Base-by-base conservation (phyloP, 176 grass and related monocot species). In the Leersia perrieri region DNA sequence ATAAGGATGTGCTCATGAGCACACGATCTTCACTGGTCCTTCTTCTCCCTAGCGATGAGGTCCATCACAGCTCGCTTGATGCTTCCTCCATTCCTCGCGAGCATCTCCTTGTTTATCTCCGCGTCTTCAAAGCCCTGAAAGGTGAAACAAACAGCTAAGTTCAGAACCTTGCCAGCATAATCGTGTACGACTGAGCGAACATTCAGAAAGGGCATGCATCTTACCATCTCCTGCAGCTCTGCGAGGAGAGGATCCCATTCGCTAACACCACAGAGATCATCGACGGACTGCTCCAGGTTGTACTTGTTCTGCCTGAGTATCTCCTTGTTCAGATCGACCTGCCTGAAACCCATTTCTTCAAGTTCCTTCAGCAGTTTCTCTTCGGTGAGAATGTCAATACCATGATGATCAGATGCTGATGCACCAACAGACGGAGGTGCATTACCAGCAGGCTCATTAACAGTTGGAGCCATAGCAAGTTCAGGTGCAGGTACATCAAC, bases 311-410 rank as follows among this genome's bases (percentile, higher is more conserved):
- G 81, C 84, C 90, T 89, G 23, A 99, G 92, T 60, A 95, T 88
- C 80, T 95, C 90, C 72, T 99, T 99, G 88, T 99, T 99, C 79
- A 99, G 83, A 60, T 91, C 92, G 64, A 95, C 69, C 82, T 93
- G 90, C 68, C 74, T 99, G 36, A 99, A 99, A n/a, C 96, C 96
- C 96, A 99, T 95, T 35, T 93, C 88, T 87, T 95, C 92, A 12
- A 99, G 82, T 73, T 93, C 92, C 63, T 82, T 86, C 26, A 99
- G 90, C 82, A 99, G 69, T 35, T 72, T 85, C 60, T 91, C 88
- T 73, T 99, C 96, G 13, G 39, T 89, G 26, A 82, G 44, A 49
- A 5, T 66, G 64, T 87, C 73, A 9, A 68, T 38, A 45, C 49
- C 67, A 3, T 69, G 33, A 40, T 18, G 55, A 20, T 65, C 84